phyloP scores from a whole-genome alignment of 2,329 filamentous ascomycete species.

The Lanzia echinophila region DNA sequence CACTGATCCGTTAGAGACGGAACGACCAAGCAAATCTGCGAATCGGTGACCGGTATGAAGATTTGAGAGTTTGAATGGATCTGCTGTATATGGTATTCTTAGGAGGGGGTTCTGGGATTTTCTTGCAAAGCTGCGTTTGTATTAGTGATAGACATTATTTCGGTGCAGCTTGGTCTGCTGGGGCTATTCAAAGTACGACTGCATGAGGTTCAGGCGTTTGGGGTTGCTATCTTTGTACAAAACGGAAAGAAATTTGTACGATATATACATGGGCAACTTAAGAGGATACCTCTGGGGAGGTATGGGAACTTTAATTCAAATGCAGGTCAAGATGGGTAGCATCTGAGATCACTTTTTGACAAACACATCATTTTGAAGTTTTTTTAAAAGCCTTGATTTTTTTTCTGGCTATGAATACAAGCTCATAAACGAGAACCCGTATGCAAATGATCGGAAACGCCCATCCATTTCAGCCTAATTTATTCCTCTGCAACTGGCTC shows the following conservation, averaged over 20 bases:
- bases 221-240: slow-evolving; percentile 11
- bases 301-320: slow-evolving; percentile 3
- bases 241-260: slow-evolving; percentile 11
- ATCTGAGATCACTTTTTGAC: slow-evolving; percentile 6
- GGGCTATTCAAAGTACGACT: slow-evolving; percentile 7
- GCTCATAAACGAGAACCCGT: slow-evolving; percentile 21
- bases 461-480: slow-evolving; percentile 23
- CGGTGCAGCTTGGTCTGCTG: slow-evolving; percentile 11
- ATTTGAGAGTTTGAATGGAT: not conserved
- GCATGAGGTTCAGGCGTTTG: slow-evolving; percentile 12
- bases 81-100: slow-evolving; percentile 4
- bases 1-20: slow-evolving; percentile 20
- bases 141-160: slow-evolving; percentile 7
- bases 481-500: slow-evolving; percentile 33
- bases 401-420: slow-evolving; percentile 27
- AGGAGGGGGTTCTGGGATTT: slow-evolving; percentile 1
- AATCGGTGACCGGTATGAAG: slow-evolving; percentile 18
- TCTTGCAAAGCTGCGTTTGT: not conserved
- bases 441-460: slow-evolving; percentile 30
- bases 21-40: slow-evolving; percentile 19
- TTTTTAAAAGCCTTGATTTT: slow-evolving; percentile 23
- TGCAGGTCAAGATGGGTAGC: not conserved
- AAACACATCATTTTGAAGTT: slow-evolving; percentile 5
- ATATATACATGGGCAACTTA: slow-evolving; percentile 11
- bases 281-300: not conserved